phyloP scores from a whole-genome alignment of 768 basidiomycete species.

The Hygrophoropsis aurantiaca region DNA sequence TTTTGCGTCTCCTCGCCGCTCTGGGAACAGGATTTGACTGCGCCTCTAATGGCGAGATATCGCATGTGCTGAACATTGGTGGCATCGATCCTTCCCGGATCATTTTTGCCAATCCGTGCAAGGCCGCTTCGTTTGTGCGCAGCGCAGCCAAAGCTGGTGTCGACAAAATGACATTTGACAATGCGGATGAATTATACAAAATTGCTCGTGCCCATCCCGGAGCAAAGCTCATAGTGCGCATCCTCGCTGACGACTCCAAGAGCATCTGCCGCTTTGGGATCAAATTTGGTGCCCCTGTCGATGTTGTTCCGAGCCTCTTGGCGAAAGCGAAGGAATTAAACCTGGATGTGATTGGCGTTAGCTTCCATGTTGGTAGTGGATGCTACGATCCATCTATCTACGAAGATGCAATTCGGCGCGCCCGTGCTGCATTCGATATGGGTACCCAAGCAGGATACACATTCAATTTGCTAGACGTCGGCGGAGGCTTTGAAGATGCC shows the following conservation, averaged over 20 bases:
- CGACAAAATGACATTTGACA: slow-evolving; percentile 97
- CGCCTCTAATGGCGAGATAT: slow-evolving; percentile 92
- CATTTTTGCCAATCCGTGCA: slow-evolving; percentile 99
- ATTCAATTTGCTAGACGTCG: slow-evolving; percentile 87
- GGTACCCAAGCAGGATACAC: slow-evolving; percentile 75
- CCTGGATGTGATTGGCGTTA: slow-evolving; percentile 89
- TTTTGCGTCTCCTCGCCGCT: slow-evolving; percentile 86
- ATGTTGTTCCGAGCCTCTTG: slow-evolving; percentile 76
- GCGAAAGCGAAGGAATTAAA: slow-evolving; percentile 73
- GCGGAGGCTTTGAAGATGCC: slow-evolving; percentile 92
- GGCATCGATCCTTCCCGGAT: slow-evolving; percentile 78
- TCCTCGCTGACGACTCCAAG: slow-evolving; percentile 97
- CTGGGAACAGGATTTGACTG: slow-evolving; percentile 96
- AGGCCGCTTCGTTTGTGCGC: slow-evolving; percentile 90
- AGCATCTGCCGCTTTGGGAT: slow-evolving; percentile 89
- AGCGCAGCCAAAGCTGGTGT: slow-evolving; percentile 78
- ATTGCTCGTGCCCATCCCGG: slow-evolving; percentile 75
- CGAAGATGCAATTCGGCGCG: slow-evolving; percentile 83
- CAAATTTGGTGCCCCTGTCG: slow-evolving; percentile 94
- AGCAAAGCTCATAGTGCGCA: slow-evolving; percentile 89
- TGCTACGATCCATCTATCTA: slow-evolving; percentile 93
- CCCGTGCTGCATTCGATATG: slow-evolving; percentile 85
- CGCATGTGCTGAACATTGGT: slow-evolving; percentile 69
- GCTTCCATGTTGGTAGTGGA: slow-evolving; percentile 97
- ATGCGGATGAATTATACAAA: slow-evolving; percentile 94